These are phyloP conservation scores for Spizellomyces sp. DNA, from an alignment of 192 early-diverging fungal species.

Conservation along the genomic window DNA sequence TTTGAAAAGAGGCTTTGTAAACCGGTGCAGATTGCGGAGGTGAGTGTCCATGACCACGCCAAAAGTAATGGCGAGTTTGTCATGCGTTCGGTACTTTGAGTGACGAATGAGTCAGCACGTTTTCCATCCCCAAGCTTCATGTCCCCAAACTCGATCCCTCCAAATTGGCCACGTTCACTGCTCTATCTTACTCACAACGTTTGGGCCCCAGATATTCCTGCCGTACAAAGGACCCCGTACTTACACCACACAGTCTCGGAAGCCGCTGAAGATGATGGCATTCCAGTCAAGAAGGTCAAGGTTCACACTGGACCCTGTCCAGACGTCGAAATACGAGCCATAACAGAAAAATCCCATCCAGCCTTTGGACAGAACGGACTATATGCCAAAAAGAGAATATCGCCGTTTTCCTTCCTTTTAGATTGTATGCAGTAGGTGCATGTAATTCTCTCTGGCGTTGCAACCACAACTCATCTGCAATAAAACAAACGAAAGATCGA, in stretches of 20 bases:
- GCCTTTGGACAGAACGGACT: neutral
- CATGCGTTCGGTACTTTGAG: too few relatives aligned
- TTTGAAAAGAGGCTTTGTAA: too few relatives aligned
- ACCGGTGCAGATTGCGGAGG: too few relatives aligned
- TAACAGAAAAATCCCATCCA: neutral
- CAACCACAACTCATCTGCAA: too few relatives aligned
- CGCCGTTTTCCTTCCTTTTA: neutral
- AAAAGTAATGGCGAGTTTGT: too few relatives aligned
- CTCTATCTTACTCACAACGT: neutral
- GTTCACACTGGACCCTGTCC: neutral
- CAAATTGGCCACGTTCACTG: constrained; percentile 1
- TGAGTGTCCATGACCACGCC: too few relatives aligned
- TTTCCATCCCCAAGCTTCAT: too few relatives aligned
- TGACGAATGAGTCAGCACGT: too few relatives aligned
- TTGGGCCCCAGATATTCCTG: neutral
- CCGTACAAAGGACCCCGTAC: neutral
- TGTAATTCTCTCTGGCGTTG: too few relatives aligned
- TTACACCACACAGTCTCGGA: neutral
- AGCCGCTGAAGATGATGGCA: neutral
- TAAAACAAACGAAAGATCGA: too few relatives aligned
- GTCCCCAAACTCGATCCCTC: neutral
- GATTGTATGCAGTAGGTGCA: neutral
- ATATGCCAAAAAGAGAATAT: neutral
- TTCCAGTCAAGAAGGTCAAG: neutral
- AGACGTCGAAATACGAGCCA: neutral